Conservation (phyloP, 768 basidiomycete genomes). For the Gyrodon lividus region DNA sequence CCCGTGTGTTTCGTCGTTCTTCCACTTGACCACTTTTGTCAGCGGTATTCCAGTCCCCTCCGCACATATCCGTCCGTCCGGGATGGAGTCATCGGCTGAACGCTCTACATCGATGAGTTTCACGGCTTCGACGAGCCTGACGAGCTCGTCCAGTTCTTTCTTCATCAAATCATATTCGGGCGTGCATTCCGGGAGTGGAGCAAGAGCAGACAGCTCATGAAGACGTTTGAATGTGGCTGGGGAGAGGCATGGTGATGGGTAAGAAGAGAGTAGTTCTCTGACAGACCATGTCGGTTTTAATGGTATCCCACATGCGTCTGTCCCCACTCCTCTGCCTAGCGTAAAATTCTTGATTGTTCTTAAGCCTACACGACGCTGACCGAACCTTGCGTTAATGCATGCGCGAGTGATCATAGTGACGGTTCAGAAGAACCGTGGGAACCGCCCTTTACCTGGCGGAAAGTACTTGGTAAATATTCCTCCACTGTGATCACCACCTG, state of each 20-base stretch:
- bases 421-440: conserved; percentile 5
- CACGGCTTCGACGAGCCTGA: conserved; percentile 80
- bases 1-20: conserved; percentile 35
- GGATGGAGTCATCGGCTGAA: conserved; percentile 29
- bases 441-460: not conserved
- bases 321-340: conserved; percentile 23
- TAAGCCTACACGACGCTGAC: not conserved
- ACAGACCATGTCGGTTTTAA: conserved; percentile 77
- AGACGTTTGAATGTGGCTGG: conserved; percentile 58
- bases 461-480: not conserved
- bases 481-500: not conserved
- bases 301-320: conserved; percentile 66
- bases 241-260: conserved; percentile 64
- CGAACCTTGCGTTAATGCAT: conserved; percentile 3
- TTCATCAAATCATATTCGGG: conserved; percentile 51
- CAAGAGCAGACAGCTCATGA: conserved; percentile 70
- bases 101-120: conserved; percentile 50
- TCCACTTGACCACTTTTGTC: conserved; percentile 8
- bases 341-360: not conserved
- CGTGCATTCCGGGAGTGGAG: conserved; percentile 61
- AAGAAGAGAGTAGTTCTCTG: conserved; percentile 71
- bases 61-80: conserved; percentile 45
- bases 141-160: conserved; percentile 63
- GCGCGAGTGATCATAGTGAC: not conserved
- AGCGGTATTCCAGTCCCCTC: conserved; percentile 37